A percentile compares a stretch with the other conserved stretches of the same genome.
phyloP scores from a whole-genome alignment of 2,329 filamentous ascomycete species.

The Cladosporium sp. region DNA sequence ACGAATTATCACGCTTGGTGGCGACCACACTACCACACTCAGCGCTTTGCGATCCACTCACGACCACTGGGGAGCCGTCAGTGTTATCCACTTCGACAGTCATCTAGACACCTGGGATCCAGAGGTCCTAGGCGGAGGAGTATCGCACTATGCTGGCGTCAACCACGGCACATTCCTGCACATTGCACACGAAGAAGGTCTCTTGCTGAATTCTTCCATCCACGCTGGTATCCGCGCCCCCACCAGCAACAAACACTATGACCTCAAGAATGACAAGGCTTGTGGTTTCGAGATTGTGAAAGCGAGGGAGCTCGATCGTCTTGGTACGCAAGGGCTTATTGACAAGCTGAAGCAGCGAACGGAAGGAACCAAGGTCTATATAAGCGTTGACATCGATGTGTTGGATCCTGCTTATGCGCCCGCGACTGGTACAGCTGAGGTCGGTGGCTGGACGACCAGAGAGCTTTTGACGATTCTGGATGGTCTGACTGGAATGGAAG shows the following conservation, averaged over 20 bases:
- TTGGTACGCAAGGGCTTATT: slow-evolving; percentile 47
- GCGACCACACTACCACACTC: slow-evolving; percentile 55
- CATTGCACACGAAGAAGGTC: slow-evolving; percentile 58
- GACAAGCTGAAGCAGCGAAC: slow-evolving; percentile 49
- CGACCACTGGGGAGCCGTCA: slow-evolving; percentile 50
- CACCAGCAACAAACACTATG: slow-evolving; percentile 44
- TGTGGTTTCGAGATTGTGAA: slow-evolving; percentile 58
- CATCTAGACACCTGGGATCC: slow-evolving; percentile 55
- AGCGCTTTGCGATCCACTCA: slow-evolving; percentile 49
- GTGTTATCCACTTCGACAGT: slow-evolving; percentile 56
- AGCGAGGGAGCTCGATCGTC: slow-evolving; percentile 51
- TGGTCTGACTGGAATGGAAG: slow-evolving; percentile 53
- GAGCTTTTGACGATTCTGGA: slow-evolving; percentile 57
- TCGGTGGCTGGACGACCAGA: slow-evolving; percentile 58
- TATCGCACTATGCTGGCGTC: slow-evolving; percentile 57
- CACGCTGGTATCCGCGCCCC: slow-evolving; percentile 61
- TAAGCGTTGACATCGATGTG: slow-evolving; percentile 55
- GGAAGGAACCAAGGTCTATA: slow-evolving; percentile 50
- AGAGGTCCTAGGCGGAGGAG: slow-evolving; percentile 51
- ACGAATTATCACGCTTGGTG: slow-evolving; percentile 51
- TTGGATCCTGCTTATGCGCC: slow-evolving; percentile 51
- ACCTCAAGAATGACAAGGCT: slow-evolving; percentile 53
- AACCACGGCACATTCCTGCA: slow-evolving; percentile 62
- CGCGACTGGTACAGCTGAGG: slow-evolving; percentile 58
- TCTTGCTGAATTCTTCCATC: slow-evolving; percentile 56